Conservation (phyloP, 257 asterid genomes). For the Cinchona pubescens region DNA sequence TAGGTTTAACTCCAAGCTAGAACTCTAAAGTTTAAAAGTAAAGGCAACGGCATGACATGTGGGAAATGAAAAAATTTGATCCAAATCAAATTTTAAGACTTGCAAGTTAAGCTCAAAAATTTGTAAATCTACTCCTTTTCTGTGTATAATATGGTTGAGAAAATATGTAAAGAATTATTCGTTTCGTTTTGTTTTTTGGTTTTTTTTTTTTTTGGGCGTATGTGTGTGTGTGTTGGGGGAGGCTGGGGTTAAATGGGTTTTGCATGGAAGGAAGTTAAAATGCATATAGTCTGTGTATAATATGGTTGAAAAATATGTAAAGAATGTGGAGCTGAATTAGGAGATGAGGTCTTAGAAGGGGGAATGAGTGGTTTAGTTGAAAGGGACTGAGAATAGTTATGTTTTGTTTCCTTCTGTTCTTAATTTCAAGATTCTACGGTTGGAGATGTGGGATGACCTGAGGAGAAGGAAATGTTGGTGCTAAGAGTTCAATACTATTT, state of each 20-base stretch:
- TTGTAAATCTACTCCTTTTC: too few relatives aligned
- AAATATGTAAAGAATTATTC: too few relatives aligned
- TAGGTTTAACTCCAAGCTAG: too few relatives aligned
- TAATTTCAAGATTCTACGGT: background rate
- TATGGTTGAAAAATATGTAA: background rate
- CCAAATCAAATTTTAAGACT: too few relatives aligned
- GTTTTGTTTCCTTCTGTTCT: background rate
- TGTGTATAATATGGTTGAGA: too few relatives aligned
- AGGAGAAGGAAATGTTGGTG: background rate
- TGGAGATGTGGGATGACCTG: background rate
- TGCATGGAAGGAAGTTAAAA: background rate
- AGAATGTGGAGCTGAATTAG: background rate
- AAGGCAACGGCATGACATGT: too few relatives aligned
- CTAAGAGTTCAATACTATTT: background rate
- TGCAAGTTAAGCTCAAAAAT: too few relatives aligned
- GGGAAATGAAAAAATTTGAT: too few relatives aligned
- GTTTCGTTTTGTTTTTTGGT: background rate
- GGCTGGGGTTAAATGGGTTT: background rate
- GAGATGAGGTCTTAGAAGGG: background rate
- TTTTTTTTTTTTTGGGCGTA: background rate
- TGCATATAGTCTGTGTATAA: background rate
- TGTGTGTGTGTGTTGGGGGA: background rate
- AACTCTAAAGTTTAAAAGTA: too few relatives aligned
- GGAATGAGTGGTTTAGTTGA: background rate
- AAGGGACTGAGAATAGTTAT: background rate